Base-by-base conservation (phyloP, 2,329 filamentous ascomycete genomes). In the Simplicillium sp. region DNA sequence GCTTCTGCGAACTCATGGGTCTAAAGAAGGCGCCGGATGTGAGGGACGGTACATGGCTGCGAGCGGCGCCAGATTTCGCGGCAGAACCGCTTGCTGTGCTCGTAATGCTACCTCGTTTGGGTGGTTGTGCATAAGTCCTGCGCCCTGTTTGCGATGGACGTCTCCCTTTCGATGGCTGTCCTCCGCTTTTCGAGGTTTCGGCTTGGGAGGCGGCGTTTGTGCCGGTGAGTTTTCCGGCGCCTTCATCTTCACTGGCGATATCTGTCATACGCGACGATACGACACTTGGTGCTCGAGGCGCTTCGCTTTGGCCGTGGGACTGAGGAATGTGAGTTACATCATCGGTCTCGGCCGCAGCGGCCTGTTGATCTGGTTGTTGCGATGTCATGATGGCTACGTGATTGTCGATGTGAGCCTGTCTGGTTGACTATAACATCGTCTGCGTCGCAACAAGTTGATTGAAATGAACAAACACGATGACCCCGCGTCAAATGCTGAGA, bases 1-100 rank as follows among this genome's bases (percentile, higher is more conserved):
- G 70, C 58, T 87, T 84, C 59, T 95, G 88, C 17, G 90, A 94
- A 65, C 89, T 97, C 87, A 98, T 94, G 32, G 92, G 92, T 16
- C 83, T 84, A 57, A 94, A 95, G 66, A 98, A 97, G 40, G 87
- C 90, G 55, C 90, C 84, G 13, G 87, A 88, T 3, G 87, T 83
- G 40, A 98, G 68, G 2, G 84, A 88, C 1, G 92, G 89, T 15
- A 94, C 88, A 68, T 98, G 92, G 34, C 86, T 92, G 54, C 82
- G 77, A 34, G 85, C 73, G 49, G 82, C 90, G 3, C 55, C 52
- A 16, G 58, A 45, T 39, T 53, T 54, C 13, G 70, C 72, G 40
- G 70, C 82, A 48, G 73, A 73, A 49, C 62, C 78, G 57, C 59
- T 71, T 14, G 59, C 67, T 25, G 67, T 58, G 41, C 61, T 62